Percentiles rank a stretch among this genome's conserved stretches.
These are phyloP conservation scores for Kluyveromyces marxianus DNA, from an alignment of 1,139 yeast genomes.

Conservation along the genomic window DNA sequence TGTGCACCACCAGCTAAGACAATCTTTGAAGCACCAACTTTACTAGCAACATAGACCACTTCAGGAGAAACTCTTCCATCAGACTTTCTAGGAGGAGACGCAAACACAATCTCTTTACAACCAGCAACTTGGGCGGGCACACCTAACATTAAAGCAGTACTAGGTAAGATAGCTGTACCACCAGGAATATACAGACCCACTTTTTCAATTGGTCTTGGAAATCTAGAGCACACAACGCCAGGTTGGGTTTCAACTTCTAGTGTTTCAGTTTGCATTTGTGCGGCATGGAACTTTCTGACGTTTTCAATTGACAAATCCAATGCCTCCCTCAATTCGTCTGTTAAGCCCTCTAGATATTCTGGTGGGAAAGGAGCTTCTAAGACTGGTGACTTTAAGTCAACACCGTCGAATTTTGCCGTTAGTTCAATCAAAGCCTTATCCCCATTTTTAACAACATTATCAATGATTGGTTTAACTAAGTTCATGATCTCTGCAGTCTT, in stretches of 20 bases:
- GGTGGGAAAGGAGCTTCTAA: slow-evolving; percentile 79
- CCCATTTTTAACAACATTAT: slow-evolving; percentile 68
- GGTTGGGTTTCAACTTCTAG: slow-evolving; percentile 89
- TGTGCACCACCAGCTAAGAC: slow-evolving; percentile 99
- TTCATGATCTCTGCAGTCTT: slow-evolving; percentile 87
- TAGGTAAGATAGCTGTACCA: slow-evolving; percentile 96
- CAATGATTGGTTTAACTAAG: slow-evolving; percentile 82
- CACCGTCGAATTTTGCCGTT: slow-evolving; percentile 88
- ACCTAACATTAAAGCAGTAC: slow-evolving; percentile 96
- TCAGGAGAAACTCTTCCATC: slow-evolving; percentile 95
- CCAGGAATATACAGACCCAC: slow-evolving; percentile 98
- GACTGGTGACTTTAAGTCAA: slow-evolving; percentile 60
- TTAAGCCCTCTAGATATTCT: slow-evolving; percentile 53
- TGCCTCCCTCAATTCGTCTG: slow-evolving; percentile 73
- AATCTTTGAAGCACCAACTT: slow-evolving; percentile 83
- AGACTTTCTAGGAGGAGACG: slow-evolving; percentile 87
- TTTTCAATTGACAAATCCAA: slow-evolving; percentile 84
- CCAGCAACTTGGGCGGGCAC: slow-evolving; percentile 99
- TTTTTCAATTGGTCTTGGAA: slow-evolving; percentile 87
- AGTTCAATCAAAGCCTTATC: slow-evolving; percentile 80
- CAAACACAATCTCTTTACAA: slow-evolving; percentile 84
- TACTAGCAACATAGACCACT: slow-evolving; percentile 94
- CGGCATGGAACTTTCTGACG: slow-evolving; percentile 87
- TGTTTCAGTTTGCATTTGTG: slow-evolving; percentile 68
- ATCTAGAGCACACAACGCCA: slow-evolving; percentile 90